Base-by-base conservation (phyloP, 2,329 filamentous ascomycete genomes). In the Diplodia seriata region DNA sequence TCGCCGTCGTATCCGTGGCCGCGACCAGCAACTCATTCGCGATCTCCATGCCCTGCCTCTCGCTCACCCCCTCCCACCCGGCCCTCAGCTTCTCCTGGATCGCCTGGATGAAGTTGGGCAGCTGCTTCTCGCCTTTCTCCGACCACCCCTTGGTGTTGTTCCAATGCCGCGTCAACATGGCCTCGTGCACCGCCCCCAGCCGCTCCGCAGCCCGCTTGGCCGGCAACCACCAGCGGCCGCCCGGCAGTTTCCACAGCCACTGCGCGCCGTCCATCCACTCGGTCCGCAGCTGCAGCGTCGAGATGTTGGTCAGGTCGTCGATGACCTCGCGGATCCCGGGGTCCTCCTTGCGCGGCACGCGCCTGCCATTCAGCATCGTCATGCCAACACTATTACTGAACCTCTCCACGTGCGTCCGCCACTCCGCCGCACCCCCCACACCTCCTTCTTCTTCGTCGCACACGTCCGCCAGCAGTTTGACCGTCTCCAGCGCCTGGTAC, bases 241-340 rank as follows among this genome's bases (percentile, higher is more conserved):
- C 71, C 7, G 74, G 73, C 14, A 87, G 74, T 4, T 70, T 68
- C 26, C 81, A 77, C 1, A 86, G 70, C 0, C 81, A 63, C 0
- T 84, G 84, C 59, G 80, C 85, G 9, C 81, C 73, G 66, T 86
- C 83, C 4, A 85, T 72, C 64, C 64, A 66, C 51, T 23, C 33
- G 29, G 33, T 47, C 53, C 12, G 23, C 51, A 66, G 9, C 51
- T 26, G 38, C n/a, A 56, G 20, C 38, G 31, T 15, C 20, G 26
- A 40, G 4, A 47, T 57, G n/a, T 66, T 23, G 15, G 12, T 38
- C 23, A 66, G 18, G 8, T 43, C 26, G 6, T 66, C 40, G 18
- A 66, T 18, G 8, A 57, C 53, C 53, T 66, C 53, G n/a, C 9
- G 4, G 12, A 66, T 57, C 4, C n/a, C 14, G 26, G 64, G 64